phyloP scores from a whole-genome alignment of 129 eudicot species.

The Arctium lappa region DNA sequence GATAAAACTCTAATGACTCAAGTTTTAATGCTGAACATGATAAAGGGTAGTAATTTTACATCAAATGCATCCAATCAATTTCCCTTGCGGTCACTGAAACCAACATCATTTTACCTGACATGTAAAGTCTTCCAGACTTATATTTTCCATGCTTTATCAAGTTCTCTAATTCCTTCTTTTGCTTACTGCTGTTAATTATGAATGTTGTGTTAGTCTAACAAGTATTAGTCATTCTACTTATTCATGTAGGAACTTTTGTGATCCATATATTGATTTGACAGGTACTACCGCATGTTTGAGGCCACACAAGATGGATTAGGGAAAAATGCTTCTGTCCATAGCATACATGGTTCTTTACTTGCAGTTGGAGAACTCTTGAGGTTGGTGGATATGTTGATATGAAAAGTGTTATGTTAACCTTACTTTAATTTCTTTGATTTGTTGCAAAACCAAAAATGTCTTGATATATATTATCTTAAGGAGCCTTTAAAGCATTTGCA shows the following conservation, averaged over 20 bases:
- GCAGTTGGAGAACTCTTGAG: slow-evolving; percentile 98
- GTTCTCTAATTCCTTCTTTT: background rate
- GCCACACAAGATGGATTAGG: slow-evolving; percentile 98
- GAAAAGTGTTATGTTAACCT: background rate
- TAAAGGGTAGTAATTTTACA: background rate
- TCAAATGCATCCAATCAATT: background rate
- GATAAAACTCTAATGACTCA: background rate
- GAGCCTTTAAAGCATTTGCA: background rate
- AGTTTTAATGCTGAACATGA: background rate
- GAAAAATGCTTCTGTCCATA: slow-evolving; percentile 91
- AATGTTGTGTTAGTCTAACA: background rate
- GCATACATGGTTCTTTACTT: slow-evolving; percentile 98
- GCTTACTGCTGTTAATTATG: background rate
- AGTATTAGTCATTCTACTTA: background rate
- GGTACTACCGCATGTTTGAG: slow-evolving; percentile 99
- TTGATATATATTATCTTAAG: background rate
- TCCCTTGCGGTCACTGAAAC: background rate
- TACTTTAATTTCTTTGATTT: background rate
- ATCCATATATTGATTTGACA: slow-evolving; percentile 29
- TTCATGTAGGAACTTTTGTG: slow-evolving; percentile 10
- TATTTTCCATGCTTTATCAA: background rate
- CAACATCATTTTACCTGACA: background rate
- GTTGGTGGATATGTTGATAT: slow-evolving; percentile 46
- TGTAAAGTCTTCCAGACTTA: background rate
- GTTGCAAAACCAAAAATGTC: background rate